Percentiles rank a stretch among this genome's conserved stretches.
These are phyloP conservation scores for Trichomonascaceae sp. DNA, from an alignment of 1,139 yeast species.

Conservation along the genomic window DNA sequence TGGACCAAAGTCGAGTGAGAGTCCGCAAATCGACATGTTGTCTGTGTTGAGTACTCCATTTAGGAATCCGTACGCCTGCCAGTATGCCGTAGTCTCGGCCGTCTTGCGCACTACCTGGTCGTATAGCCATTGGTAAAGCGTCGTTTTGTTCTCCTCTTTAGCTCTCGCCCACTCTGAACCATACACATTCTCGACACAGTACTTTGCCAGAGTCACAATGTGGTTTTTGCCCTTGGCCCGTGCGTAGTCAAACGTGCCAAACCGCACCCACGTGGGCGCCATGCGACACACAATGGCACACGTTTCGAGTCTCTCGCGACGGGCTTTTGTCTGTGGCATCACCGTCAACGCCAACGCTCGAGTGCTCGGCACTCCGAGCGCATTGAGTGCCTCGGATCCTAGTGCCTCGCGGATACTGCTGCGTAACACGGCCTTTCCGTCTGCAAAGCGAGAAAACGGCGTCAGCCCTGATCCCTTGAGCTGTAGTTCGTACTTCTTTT, in stretches of 20 bases:
- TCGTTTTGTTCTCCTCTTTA: slow-evolving; percentile 27
- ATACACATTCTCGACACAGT: slow-evolving; percentile 56
- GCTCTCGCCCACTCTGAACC: slow-evolving; percentile 17
- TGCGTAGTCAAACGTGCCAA: slow-evolving; percentile 83
- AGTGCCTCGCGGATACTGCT: slow-evolving; percentile 82
- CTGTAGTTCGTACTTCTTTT: slow-evolving; percentile 50
- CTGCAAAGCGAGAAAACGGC: slow-evolving; percentile 89
- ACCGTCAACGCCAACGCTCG: slow-evolving; percentile 64
- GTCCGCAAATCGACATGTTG: slow-evolving; percentile 75
- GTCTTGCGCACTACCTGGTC: slow-evolving; percentile 58
- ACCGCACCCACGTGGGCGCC: slow-evolving; percentile 76
- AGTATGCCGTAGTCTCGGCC: slow-evolving; percentile 65
- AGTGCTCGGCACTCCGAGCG: slow-evolving; percentile 77
- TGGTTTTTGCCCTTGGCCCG: slow-evolving; percentile 58
- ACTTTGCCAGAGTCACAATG: slow-evolving; percentile 57
- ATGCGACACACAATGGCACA: slow-evolving; percentile 80
- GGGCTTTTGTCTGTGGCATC: slow-evolving; percentile 67
- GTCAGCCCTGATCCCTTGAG: slow-evolving; percentile 87
- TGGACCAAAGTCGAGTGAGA: slow-evolving; percentile 91
- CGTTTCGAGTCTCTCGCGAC: slow-evolving; percentile 52
- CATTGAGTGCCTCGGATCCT: slow-evolving; percentile 68
- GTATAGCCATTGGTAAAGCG: slow-evolving; percentile 60
- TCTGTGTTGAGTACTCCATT: slow-evolving; percentile 94
- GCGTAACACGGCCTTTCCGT: slow-evolving; percentile 85
- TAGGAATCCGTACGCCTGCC: slow-evolving; percentile 87